phyloP scores from a whole-genome alignment of 2,329 filamentous ascomycete genomes.

The Pseudovirgaria hyperparasitica region DNA sequence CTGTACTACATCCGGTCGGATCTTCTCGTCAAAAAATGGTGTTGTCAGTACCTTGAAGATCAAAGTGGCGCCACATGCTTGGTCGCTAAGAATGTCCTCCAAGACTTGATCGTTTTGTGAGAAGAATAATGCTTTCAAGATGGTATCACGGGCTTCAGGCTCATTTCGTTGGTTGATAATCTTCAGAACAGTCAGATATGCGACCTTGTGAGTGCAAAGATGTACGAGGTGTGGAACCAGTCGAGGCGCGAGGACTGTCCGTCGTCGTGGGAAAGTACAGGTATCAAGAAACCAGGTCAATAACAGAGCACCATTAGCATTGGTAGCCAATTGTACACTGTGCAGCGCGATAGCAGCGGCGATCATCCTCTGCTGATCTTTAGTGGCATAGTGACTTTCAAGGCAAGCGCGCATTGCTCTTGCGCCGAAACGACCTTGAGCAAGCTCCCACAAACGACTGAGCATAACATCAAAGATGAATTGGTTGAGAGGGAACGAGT shows the following conservation, averaged over 20 bases:
- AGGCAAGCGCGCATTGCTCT: constrained; percentile 93
- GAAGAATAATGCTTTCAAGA: constrained; percentile 87
- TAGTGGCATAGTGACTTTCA: constrained; percentile 88
- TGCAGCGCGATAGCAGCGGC: constrained; percentile 92
- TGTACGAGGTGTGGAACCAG: constrained; percentile 89
- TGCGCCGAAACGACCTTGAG: constrained; percentile 87
- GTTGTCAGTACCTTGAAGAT: constrained; percentile 99
- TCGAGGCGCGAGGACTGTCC: constrained; percentile 81
- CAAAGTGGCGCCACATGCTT: constrained; percentile 81
- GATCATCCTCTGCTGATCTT: constrained; percentile 90
- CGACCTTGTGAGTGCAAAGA: constrained; percentile 96
- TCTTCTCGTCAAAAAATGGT: constrained; percentile 89
- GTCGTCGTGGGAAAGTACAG: constrained; percentile 84
- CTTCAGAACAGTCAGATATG: constrained; percentile 92
- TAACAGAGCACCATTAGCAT: constrained; percentile 85
- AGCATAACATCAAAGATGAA: constrained; percentile 99
- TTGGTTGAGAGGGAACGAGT: constrained; percentile 76
- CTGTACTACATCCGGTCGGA: constrained; percentile 77
- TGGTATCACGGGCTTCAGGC: constrained; percentile 77
- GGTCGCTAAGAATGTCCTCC: constrained; percentile 82
- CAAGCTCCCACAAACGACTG: constrained; percentile 81
- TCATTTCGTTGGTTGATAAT: constrained; percentile 97
- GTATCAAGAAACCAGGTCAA: constrained; percentile 98
- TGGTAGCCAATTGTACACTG: constrained; percentile 91
- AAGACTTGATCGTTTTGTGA: constrained; percentile 73